Evolutionary conservation across 129 eudicot genomes (phyloP).

Genomic region (Pseudognaphalium luteoalbum): DNA sequence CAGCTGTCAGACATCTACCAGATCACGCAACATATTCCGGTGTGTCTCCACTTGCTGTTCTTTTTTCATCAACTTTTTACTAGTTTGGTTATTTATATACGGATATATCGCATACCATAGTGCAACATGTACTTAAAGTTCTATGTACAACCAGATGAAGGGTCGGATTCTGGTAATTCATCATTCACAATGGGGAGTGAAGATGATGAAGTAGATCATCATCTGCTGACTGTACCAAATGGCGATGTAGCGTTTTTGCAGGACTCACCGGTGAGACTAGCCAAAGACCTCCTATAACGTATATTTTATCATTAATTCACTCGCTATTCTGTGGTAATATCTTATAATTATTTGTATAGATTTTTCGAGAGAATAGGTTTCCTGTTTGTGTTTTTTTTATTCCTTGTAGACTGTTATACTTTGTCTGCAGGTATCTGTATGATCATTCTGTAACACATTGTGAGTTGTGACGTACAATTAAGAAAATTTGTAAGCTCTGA

Average conservation of each 20-base stretch:
- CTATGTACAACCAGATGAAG: slow-evolving; percentile 44
- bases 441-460: too few species aligned
- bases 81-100: background rate
- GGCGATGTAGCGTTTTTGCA: slow-evolving; percentile 73
- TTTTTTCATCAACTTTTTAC: background rate
- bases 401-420: slow-evolving; percentile 11
- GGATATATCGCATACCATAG: background rate
- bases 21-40: slow-evolving; percentile 62
- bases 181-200: slow-evolving; percentile 56
- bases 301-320: slow-evolving; percentile 10
- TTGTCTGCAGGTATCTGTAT: background rate
- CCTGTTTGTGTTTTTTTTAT: slow-evolving; percentile 3
- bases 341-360: slow-evolving; percentile 25
- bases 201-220: slow-evolving; percentile 79
- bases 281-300: slow-evolving; percentile 58
- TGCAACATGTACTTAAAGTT: background rate
- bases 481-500: background rate
- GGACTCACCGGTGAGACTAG: slow-evolving; percentile 77
- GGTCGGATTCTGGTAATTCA: slow-evolving; percentile 54
- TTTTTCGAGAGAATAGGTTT: slow-evolving; percentile 17
- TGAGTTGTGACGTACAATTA: background rate
- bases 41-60: slow-evolving; percentile 20
- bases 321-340: slow-evolving; percentile 16
- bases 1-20: slow-evolving; percentile 76
- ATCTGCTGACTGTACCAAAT: slow-evolving; percentile 50